These are phyloP conservation scores for Candida smagusa DNA, from an alignment of 1,139 yeast species.

Conservation along the genomic window DNA sequence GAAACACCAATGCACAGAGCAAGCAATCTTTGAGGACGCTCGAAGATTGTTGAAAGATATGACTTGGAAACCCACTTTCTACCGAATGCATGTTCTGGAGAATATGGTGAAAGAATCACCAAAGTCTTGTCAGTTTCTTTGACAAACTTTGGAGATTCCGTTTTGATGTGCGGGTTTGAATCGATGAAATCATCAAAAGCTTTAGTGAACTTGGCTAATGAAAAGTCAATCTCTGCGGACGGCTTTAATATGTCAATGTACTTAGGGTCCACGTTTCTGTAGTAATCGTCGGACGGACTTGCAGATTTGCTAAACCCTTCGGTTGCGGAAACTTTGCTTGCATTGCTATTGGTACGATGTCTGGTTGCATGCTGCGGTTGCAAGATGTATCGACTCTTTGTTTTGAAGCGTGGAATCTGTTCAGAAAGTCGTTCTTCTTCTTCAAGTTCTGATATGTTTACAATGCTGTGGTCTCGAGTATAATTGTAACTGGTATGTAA, in stretches of 20 bases:
- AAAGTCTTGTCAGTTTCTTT: constrained; percentile 49
- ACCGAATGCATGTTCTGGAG: constrained; percentile 68
- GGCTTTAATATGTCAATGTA: constrained; percentile 28
- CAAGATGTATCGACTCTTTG: constrained; percentile 28
- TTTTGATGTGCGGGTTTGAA: constrained; percentile 54
- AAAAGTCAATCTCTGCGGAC: constrained; percentile 31
- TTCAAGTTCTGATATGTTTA: constrained; percentile 30
- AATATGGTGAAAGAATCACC: constrained; percentile 55
- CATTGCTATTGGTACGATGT: constrained; percentile 8
- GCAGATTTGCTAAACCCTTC: constrained; percentile 2
- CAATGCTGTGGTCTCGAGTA: constrained; percentile 31
- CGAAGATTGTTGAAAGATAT: constrained; percentile 70
- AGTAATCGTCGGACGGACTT: constrained; percentile 8
- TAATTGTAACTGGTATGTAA: constrained; percentile 26
- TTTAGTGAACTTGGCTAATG: constrained; percentile 36
- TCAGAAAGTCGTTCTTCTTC: constrained; percentile 32
- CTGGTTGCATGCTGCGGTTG: constrained; percentile 24
- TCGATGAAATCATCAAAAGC: constrained; percentile 48
- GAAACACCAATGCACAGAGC: constrained; percentile 79
- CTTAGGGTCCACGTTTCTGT: constrained; percentile 16
- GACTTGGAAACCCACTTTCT: constrained; percentile 74
- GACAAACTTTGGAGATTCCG: constrained; percentile 46
- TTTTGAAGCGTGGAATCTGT: constrained; percentile 38
- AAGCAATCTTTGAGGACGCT: constrained; percentile 75
- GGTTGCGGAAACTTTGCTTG: constrained; percentile 4